A percentile compares a stretch with the other conserved stretches of the same genome.
Conservation (phyloP, 805 yeast species). For the Kluyveromyces nonfermentans region DNA sequence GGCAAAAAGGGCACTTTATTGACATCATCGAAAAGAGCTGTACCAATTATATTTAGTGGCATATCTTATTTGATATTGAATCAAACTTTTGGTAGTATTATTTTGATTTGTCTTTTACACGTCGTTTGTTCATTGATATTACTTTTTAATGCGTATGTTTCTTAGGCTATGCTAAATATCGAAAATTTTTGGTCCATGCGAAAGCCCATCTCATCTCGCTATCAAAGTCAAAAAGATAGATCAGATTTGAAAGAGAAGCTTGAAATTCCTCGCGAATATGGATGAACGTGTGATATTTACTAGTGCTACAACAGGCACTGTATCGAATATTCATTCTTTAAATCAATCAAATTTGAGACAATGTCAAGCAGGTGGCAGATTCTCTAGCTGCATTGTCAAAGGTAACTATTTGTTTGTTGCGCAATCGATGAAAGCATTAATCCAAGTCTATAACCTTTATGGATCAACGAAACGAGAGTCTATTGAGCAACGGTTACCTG, state of each 20-base stretch:
- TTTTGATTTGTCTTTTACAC: not conserved
- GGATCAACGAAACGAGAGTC: conserved; percentile 34
- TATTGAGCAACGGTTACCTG: conserved; percentile 68
- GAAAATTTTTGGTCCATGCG: not conserved
- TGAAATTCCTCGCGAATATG: conserved; percentile 7
- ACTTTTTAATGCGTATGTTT: not conserved
- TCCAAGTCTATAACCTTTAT: conserved; percentile 56
- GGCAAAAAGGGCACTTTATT: conserved; percentile 68
- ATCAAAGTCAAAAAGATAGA: not conserved
- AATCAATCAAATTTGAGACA: conserved; percentile 26
- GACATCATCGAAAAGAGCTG: conserved; percentile 62
- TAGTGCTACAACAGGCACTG: conserved; percentile 22
- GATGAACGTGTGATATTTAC: conserved; percentile 26
- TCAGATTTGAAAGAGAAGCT: not conserved
- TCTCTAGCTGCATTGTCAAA: conserved; percentile 47
- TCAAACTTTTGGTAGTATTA: not conserved
- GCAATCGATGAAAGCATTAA: conserved; percentile 59
- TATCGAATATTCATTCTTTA: conserved; percentile 21
- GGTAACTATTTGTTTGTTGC: conserved; percentile 54
- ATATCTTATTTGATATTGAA: conserved; percentile 28
- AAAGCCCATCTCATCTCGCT: not conserved
- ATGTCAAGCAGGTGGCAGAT: conserved; percentile 36
- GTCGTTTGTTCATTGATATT: conserved; percentile 3
- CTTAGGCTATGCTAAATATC: not conserved
- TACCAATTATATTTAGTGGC: conserved; percentile 81